phyloP scores from a whole-genome alignment of 768 basidiomycete genomes.

The Tylopilus balloui region DNA sequence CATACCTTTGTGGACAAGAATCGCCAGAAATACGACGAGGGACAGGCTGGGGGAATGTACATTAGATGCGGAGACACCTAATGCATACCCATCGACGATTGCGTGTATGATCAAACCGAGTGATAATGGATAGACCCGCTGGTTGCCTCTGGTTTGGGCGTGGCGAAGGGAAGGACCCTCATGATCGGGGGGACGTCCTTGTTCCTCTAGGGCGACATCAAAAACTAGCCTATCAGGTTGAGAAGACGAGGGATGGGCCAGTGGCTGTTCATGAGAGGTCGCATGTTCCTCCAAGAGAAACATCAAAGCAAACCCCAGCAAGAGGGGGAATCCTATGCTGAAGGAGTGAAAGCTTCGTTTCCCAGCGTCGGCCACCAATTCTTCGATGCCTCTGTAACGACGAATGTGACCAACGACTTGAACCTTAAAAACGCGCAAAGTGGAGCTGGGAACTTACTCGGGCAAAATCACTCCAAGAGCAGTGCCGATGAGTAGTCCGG shows the following conservation, averaged over 20 bases:
- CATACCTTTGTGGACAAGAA: constrained; percentile 86
- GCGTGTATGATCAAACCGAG: constrained; percentile 86
- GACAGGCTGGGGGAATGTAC: constrained; percentile 51
- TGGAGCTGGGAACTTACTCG: constrained; percentile 56
- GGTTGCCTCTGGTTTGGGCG: constrained; percentile 23
- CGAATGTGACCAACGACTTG: background rate
- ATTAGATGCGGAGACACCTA: constrained; percentile 70
- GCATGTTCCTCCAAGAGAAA: constrained; percentile 64
- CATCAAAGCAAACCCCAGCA: constrained; percentile 54
- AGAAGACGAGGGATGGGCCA: constrained; percentile 12
- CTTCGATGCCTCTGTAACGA: constrained; percentile 65
- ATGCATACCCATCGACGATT: constrained; percentile 86
- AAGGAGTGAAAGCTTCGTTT: constrained; percentile 42
- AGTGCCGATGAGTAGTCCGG: constrained; percentile 84
- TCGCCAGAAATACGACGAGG: constrained; percentile 83
- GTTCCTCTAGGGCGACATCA: constrained; percentile 59
- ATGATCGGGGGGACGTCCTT: constrained; percentile 36
- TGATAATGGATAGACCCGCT: constrained; percentile 65
- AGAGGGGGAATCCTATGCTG: constrained; percentile 57
- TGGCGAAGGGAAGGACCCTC: constrained; percentile 12
- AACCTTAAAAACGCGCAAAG: background rate
- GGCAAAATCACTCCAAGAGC: constrained; percentile 91
- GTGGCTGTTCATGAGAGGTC: constrained; percentile 46
- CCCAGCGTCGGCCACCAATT: constrained; percentile 38
- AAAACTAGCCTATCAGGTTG: constrained; percentile 33